A percentile compares a stretch with the other conserved stretches of the same genome.
Conservation (phyloP, 306 rosid species). For the Acacia melanoxylon region DNA sequence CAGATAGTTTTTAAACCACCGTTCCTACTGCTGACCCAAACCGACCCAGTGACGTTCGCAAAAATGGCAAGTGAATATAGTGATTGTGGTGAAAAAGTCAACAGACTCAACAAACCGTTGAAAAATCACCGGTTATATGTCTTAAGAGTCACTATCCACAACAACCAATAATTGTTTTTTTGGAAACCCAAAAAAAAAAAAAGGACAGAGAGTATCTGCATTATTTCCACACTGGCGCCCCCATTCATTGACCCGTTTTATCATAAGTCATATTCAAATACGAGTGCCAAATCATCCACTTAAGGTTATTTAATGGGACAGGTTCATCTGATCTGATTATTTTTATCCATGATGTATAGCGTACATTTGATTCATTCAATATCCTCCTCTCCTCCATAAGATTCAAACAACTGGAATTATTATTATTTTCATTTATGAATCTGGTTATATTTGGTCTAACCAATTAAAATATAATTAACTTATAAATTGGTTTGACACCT, state of each 20-base stretch:
- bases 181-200: not conserved
- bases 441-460: too few species aligned
- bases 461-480: too few species aligned
- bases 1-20: too few species aligned
- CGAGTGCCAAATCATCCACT: not conserved
- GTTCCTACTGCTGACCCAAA: too few species aligned
- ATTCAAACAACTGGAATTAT: too few species aligned
- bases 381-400: too few species aligned
- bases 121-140: not conserved
- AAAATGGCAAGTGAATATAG: not conserved
- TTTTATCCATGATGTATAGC: not conserved
- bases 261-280: not conserved
- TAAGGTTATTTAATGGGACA: not conserved
- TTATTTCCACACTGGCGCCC: not conserved
- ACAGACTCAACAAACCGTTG: not conserved
- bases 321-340: not conserved
- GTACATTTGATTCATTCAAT: not conserved
- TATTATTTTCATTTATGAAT: too few species aligned
- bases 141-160: not conserved
- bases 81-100: not conserved
- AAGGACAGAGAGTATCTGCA: not conserved
- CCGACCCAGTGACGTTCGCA: not conserved
- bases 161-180: not conserved
- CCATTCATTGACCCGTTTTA: not conserved
- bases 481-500: accelerated